Evolutionary conservation across 2,329 filamentous ascomycete genomes (phyloP), one percentile per base, ranked within the genome.

Genomic region (Metarhizium rileyi): DNA sequence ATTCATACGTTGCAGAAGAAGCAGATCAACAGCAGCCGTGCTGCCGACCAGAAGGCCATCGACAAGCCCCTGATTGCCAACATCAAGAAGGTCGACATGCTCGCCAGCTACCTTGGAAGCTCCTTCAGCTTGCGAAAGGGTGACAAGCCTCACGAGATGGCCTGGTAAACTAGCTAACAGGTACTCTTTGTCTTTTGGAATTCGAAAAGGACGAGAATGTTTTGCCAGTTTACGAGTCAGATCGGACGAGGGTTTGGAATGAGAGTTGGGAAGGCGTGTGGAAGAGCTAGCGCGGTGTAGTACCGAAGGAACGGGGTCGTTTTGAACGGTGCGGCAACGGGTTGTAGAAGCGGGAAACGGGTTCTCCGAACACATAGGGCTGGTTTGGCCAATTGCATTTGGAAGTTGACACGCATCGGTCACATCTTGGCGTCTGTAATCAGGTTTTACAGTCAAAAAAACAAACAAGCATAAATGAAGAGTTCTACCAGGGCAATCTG

Each of bases 91-190:
- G 90, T 95, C 74, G 86, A 90, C 64, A 79, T 91, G 76, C 87
- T 98, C 66, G 76, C 83, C 71, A 88, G 85, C 78, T 98, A 98
- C 84, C 88, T 98, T 66, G 81, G 81, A 70, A 88, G 86, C 75
- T 89, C 86, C 71, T 98, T 98, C 87, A 94, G 87, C 84, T 85
- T 98, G 76, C 87, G 91, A 78, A 96, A 90, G 81, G 93, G 93
- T 70, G 91, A 98, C 83, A 90, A 91, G 86, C 93, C 93, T 77
- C 93, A 98, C 80, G 88, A 95, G 84, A 97, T 98, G 93, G 87
- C 88, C 78, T 98, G 91, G 84, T 98, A 96, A 77, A 83, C 56
- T 54, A 56, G 5, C 25, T 25, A 35, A 47, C 27, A 45, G 23
- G 14, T 25, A 40, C 12, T 25, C 33, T 36, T 26, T 8, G 35